These are phyloP conservation scores for Syncephalastrum monosporum DNA, from an alignment of 371 early-diverging fungal genomes.

Conservation along the genomic window DNA sequence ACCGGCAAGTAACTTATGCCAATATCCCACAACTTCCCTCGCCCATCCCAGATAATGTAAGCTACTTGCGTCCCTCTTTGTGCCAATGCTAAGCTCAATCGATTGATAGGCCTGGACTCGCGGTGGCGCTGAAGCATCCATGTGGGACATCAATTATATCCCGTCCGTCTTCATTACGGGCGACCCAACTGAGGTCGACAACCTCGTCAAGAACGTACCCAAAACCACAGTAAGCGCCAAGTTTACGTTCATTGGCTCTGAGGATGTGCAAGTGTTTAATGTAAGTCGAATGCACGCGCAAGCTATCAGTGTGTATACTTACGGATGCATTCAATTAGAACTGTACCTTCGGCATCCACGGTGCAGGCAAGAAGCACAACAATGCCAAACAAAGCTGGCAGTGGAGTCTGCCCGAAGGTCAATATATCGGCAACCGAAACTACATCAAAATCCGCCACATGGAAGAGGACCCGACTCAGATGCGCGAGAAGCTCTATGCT, in stretches of 20 bases:
- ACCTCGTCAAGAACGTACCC: constrained; percentile 35
- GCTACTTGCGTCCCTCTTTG: constrained; percentile 3
- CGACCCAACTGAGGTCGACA: constrained; percentile 22
- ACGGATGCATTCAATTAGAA: constrained; percentile 10
- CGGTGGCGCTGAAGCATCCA: constrained; percentile 31
- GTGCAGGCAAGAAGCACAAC: constrained; percentile 56
- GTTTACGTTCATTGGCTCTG: constrained; percentile 44
- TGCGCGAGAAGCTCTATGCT: constrained; percentile 60
- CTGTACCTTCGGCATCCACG: constrained; percentile 49
- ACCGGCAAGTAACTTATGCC: constrained; percentile 53
- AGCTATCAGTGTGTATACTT: too few relatives aligned
- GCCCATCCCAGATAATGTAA: constrained; percentile 42
- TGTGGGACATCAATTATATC: constrained; percentile 57
- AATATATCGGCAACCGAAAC: constrained; percentile 40
- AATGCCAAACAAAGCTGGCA: constrained; percentile 59
- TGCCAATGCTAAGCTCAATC: constrained; percentile 16
- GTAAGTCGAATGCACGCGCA: constrained; percentile 6
- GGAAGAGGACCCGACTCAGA: constrained; percentile 63
- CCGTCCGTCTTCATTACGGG: constrained; percentile 50
- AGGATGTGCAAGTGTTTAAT: constrained; percentile 44
- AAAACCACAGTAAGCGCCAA: constrained; percentile 24
- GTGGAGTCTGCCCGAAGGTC: constrained; percentile 32
- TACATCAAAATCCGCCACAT: constrained; percentile 57
- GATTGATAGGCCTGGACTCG: constrained; percentile 39
- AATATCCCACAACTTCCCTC: constrained; percentile 53